Conservation (phyloP, 768 basidiomycete species). For the Galerina sulciceps region DNA sequence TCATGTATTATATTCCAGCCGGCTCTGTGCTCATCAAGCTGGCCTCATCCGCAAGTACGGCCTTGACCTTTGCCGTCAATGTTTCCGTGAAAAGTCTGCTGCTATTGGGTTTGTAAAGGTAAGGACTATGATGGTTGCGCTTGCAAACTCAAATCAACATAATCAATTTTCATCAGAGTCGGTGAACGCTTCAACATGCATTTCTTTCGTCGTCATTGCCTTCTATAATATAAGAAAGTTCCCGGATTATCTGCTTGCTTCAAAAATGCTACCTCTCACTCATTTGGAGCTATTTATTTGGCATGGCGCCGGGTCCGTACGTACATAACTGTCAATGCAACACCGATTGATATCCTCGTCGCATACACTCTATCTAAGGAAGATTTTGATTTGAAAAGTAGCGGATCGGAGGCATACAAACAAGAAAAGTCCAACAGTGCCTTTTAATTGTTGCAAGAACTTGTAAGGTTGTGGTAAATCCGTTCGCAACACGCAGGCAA, state of each 20-base stretch:
- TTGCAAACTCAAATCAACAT: neutral
- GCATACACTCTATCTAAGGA: too few relatives aligned
- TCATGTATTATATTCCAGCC: slow-evolving; percentile 51
- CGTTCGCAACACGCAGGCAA: too few relatives aligned
- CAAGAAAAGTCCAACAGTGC: too few relatives aligned
- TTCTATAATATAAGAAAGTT: slow-evolving; percentile 12
- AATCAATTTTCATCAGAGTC: slow-evolving; percentile 22
- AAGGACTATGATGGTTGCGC: slow-evolving; percentile 18
- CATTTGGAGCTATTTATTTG: too few relatives aligned
- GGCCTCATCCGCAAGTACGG: slow-evolving; percentile 98
- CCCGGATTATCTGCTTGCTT: slow-evolving; percentile 9
- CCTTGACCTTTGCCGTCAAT: slow-evolving; percentile 96
- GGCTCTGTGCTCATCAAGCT: slow-evolving; percentile 95
- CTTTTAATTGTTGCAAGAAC: too few relatives aligned
- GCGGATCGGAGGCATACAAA: too few relatives aligned
- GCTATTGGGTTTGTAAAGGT: slow-evolving; percentile 97
- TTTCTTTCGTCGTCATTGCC: slow-evolving; percentile 10
- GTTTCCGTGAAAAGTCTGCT: slow-evolving; percentile 95
- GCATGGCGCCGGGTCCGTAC: too few relatives aligned
- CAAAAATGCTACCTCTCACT: too few relatives aligned
- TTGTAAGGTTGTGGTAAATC: too few relatives aligned
- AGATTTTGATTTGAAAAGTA: too few relatives aligned
- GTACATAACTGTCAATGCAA: too few relatives aligned
- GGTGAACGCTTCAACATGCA: slow-evolving; percentile 23
- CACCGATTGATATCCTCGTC: too few relatives aligned